Evolutionary conservation across 495 filamentous ascomycete species (phyloP).

Genomic region (Geoglossum glabrum): DNA sequence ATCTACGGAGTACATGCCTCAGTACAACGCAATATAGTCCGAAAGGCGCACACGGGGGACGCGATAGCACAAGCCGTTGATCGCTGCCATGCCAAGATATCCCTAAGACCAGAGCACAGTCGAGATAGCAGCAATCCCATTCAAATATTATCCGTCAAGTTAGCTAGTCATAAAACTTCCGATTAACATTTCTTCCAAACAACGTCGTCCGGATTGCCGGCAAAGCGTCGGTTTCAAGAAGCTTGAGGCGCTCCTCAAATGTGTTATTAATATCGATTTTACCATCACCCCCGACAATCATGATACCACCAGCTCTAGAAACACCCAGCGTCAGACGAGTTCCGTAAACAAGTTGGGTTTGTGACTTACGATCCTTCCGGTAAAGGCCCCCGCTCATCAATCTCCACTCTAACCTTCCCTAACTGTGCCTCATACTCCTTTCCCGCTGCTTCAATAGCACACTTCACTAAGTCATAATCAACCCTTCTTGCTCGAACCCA

Average conservation of each 20-base stretch:
- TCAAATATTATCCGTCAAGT: neutral
- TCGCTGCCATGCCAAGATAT: neutral
- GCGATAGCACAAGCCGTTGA: neutral
- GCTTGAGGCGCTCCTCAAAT: conserved; percentile 70
- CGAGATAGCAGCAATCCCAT: neutral
- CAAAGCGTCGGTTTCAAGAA: conserved; percentile 66
- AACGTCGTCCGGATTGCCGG: conserved; percentile 67
- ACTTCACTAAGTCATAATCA: conserved; percentile 51
- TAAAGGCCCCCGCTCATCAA: conserved; percentile 64
- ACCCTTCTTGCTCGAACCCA: conserved; percentile 53
- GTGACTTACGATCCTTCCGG: conserved; percentile 66
- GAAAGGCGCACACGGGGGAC: neutral
- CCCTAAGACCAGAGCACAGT: neutral
- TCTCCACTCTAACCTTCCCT: conserved; percentile 36
- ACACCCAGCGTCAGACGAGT: conserved; percentile 6
- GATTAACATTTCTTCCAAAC: conserved; percentile 82
- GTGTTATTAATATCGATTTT: conserved; percentile 99
- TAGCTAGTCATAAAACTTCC: conserved; percentile 76
- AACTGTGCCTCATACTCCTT: conserved; percentile 63
- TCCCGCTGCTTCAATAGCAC: conserved; percentile 52
- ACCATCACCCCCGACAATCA: conserved; percentile 60
- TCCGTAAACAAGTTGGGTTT: neutral
- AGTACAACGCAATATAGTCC: neutral
- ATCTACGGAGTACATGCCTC: neutral
- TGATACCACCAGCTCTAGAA: conserved; percentile 60